Conservation (phyloP, 495 filamentous ascomycete species). For the Penicillium silybi region DNA sequence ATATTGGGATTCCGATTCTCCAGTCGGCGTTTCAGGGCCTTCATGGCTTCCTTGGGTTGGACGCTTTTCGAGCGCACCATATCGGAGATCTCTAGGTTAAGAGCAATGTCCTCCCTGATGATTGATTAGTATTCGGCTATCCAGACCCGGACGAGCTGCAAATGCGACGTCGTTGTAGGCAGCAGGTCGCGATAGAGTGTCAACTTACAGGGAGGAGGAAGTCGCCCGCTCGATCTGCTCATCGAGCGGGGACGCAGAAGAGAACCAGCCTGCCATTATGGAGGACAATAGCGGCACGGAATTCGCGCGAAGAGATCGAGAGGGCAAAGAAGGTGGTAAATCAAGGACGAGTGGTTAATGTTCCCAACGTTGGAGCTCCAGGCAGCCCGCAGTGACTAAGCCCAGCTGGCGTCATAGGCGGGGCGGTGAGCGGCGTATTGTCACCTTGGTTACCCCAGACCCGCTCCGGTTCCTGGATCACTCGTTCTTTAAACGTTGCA, state of each 20-base stretch:
- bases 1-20: slow-evolving; percentile 96
- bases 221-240: slow-evolving; percentile 96
- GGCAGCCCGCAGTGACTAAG: slow-evolving; percentile 27
- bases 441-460: slow-evolving; percentile 23
- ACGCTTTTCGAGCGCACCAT: slow-evolving; percentile 95
- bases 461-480: slow-evolving; percentile 19
- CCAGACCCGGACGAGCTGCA: background rate
- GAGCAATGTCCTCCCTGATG: slow-evolving; percentile 84
- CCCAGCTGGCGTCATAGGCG: slow-evolving; percentile 31
- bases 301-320: background rate
- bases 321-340: background rate
- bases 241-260: slow-evolving; percentile 81
- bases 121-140: background rate
- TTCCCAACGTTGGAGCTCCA: slow-evolving; percentile 19
- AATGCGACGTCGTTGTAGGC: background rate
- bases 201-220: slow-evolving; percentile 76
- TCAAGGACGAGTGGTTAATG: slow-evolving; percentile 6
- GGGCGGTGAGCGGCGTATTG: slow-evolving; percentile 27
- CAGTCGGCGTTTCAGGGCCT: slow-evolving; percentile 86
- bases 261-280: slow-evolving; percentile 93
- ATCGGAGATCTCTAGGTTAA: slow-evolving; percentile 96
- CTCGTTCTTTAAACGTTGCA: slow-evolving; percentile 11
- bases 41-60: slow-evolving; percentile 95
- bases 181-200: background rate
- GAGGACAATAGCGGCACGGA: background rate